phyloP scores from a whole-genome alignment of 225 moss, liverwort and hornwort species.

The Polytrichum formosum region DNA sequence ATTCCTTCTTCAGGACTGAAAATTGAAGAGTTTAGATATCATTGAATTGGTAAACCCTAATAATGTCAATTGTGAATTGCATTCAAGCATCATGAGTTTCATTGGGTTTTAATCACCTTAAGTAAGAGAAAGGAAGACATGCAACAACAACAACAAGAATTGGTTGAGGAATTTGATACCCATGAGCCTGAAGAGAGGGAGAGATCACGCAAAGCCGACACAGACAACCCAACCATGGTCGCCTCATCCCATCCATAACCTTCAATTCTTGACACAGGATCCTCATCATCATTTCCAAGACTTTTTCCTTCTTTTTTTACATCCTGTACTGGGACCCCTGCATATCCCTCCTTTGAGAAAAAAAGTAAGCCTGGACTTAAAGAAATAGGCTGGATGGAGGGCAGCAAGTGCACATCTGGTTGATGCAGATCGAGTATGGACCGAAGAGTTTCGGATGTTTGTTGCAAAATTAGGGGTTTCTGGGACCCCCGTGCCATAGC shows the following conservation, averaged over 20 bases:
- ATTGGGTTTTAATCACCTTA: no score
- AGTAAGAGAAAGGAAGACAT: no score
- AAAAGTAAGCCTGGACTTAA: conserved; percentile 49
- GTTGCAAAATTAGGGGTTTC: conserved; percentile 49
- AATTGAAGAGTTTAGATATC: no score
- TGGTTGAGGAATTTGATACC: conserved; percentile 24
- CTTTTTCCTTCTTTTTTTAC: conserved; percentile 1
- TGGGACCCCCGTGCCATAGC: conserved; percentile 43
- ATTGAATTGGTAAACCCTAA: no score
- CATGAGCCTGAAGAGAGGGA: conserved; percentile 54
- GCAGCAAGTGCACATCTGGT: conserved; percentile 5
- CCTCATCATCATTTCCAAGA: background rate
- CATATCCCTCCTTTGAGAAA: conserved; percentile 25
- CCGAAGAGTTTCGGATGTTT: conserved; percentile 32
- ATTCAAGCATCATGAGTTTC: no score
- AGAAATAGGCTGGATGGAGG: conserved; percentile 7
- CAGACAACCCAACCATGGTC: conserved; percentile 49
- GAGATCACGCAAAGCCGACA: conserved; percentile 48
- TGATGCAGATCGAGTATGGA: conserved; percentile 21
- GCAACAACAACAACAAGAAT: no score
- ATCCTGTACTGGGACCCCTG: background rate
- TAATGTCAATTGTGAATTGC: no score
- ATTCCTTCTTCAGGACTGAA: no score
- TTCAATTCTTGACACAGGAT: conserved; percentile 3
- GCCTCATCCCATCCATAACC: conserved; percentile 38